Evolutionary conservation across 1,284 basidiomycete genomes (phyloP).

Genomic region (Peniophora sp.): DNA sequence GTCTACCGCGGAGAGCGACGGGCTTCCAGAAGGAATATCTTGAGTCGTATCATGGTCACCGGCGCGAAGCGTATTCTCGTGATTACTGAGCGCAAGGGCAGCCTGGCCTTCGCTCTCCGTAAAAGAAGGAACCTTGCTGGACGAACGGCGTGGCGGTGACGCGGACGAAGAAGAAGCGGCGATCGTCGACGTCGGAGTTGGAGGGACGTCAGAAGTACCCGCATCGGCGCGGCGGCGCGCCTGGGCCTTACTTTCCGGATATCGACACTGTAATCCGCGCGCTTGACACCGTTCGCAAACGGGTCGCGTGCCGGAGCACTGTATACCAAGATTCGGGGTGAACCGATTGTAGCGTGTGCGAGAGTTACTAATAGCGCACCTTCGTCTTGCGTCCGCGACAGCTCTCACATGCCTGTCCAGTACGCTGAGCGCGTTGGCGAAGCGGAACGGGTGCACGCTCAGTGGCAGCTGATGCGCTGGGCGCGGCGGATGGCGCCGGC

Average conservation of each 20-base stretch:
- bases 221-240: background rate
- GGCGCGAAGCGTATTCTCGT: no score
- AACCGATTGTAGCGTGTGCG: background rate
- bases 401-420: slow-evolving; percentile 48
- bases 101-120: no score
- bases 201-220: background rate
- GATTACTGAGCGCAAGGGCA: no score
- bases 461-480: background rate
- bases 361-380: slow-evolving; percentile 21
- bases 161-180: background rate
- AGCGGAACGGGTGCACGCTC: slow-evolving; percentile 12
- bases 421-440: slow-evolving; percentile 34
- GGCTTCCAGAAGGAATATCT: no score
- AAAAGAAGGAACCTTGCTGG: no score
- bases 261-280: slow-evolving; percentile 6
- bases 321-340: background rate
- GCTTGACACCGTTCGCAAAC: slow-evolving; percentile 10
- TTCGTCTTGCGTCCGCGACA: slow-evolving; percentile 53
- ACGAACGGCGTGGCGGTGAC: background rate
- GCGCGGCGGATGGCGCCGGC: background rate
- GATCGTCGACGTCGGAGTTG: background rate
- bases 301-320: slow-evolving; percentile 11
- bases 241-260: background rate
- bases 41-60: no score
- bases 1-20: no score